Percentiles rank a stretch among this genome's conserved stretches.
Evolutionary conservation across 768 basidiomycete species (phyloP).

Genomic region (Myochromella boudieri): DNA sequence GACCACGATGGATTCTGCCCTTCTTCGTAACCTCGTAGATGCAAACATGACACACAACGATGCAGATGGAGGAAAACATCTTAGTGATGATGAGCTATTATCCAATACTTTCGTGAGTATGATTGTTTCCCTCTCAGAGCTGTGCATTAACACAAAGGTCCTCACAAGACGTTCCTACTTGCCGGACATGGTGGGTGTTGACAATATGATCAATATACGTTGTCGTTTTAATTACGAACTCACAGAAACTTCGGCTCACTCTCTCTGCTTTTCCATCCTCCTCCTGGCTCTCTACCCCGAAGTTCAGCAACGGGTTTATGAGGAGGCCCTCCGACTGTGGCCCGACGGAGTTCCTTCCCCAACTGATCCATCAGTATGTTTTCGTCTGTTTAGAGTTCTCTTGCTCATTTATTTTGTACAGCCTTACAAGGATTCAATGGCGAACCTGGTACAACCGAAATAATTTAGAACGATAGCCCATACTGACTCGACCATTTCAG

Average conservation of each 20-base stretch:
- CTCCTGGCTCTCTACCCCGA: constrained; percentile 52
- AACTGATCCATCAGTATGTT: constrained; percentile 27
- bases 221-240: background rate
- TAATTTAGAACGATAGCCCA: background rate
- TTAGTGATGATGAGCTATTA: constrained; percentile 46
- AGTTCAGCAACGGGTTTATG: constrained; percentile 43
- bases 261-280: constrained; percentile 39
- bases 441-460: constrained; percentile 29
- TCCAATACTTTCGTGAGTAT: constrained; percentile 48
- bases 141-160: background rate
- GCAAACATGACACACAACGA: constrained; percentile 42
- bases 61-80: constrained; percentile 19
- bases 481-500: constrained; percentile 22
- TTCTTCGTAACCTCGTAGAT: constrained; percentile 45
- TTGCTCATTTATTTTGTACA: constrained; percentile 13
- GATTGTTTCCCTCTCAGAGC: background rate
- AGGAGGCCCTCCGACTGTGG: constrained; percentile 41
- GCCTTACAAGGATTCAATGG: constrained; percentile 39
- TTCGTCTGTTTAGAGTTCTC: background rate
- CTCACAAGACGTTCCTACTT: constrained; percentile 40
- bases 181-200: constrained; percentile 44
- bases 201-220: background rate
- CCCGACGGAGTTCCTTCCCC: constrained; percentile 31
- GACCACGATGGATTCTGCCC: constrained; percentile 29
- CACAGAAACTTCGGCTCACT: constrained; percentile 47